Conservation (phyloP, 495 filamentous ascomycete genomes). For the Astrothelium macrocarpum region DNA sequence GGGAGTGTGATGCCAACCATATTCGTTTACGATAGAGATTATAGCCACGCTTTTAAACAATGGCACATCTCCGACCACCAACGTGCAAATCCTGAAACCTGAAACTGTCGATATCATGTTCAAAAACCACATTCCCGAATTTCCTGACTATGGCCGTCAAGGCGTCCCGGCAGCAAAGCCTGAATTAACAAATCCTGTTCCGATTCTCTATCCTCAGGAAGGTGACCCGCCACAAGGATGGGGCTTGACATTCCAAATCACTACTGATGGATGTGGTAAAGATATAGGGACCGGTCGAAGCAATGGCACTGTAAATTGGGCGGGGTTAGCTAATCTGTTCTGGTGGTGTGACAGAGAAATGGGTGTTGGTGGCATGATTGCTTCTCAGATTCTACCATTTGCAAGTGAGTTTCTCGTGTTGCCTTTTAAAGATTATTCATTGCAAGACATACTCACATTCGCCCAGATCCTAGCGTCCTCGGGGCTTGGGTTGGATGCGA, state of each 20-base stretch:
- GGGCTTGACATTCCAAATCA: constrained; percentile 50
- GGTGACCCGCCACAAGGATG: constrained; percentile 47
- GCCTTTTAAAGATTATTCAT: neutral
- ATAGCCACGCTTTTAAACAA: constrained; percentile 30
- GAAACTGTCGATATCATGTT: constrained; percentile 51
- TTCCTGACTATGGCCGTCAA: constrained; percentile 42
- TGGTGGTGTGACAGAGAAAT: constrained; percentile 54
- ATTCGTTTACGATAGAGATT: constrained; percentile 16
- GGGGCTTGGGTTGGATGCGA: constrained; percentile 7
- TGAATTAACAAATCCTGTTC: constrained; percentile 37
- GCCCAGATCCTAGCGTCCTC: constrained; percentile 4
- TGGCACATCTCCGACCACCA: constrained; percentile 37
- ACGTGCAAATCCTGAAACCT: constrained; percentile 36
- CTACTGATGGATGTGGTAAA: constrained; percentile 18
- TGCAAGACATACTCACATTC: neutral
- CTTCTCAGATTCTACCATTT: constrained; percentile 51
- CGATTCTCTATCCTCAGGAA: constrained; percentile 43
- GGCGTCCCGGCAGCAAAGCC: constrained; percentile 41
- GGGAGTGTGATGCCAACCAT: neutral
- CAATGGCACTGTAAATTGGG: constrained; percentile 42
- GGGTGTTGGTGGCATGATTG: constrained; percentile 49
- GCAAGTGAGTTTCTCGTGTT: constrained; percentile 9
- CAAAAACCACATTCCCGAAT: constrained; percentile 47
- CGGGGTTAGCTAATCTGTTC: constrained; percentile 50
- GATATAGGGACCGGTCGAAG: constrained; percentile 40